Evolutionary conservation across 2,329 filamentous ascomycete genomes (phyloP).

Genomic region (Sporothrix variecibatus): DNA sequence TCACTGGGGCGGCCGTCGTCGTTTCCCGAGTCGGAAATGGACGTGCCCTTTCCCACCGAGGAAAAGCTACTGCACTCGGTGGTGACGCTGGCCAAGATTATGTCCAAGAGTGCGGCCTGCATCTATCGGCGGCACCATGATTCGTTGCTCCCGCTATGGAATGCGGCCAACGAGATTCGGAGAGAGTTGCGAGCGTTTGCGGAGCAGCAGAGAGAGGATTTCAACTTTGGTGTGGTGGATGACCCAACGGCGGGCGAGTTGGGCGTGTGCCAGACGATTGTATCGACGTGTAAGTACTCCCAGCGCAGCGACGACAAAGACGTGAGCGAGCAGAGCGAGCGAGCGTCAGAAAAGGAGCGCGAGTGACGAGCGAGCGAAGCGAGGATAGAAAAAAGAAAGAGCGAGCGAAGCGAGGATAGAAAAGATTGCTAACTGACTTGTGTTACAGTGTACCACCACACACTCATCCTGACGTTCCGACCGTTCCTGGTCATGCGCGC

Average conservation of each 20-base stretch:
- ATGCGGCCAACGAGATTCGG: slow-evolving; percentile 30
- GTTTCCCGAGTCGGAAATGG: slow-evolving; percentile 30
- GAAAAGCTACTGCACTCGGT: slow-evolving; percentile 29
- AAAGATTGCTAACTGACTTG: background rate
- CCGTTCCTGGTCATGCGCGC: slow-evolving; percentile 31
- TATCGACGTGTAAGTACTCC: slow-evolving; percentile 29
- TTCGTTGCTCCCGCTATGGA: slow-evolving; percentile 31
- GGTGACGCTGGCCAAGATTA: slow-evolving; percentile 28
- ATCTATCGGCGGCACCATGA: slow-evolving; percentile 30
- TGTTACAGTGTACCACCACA: slow-evolving; percentile 31
- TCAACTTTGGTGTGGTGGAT: slow-evolving; percentile 26
- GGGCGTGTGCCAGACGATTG: slow-evolving; percentile 30
- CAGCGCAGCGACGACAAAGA: background rate
- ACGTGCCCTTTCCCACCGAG: slow-evolving; percentile 29
- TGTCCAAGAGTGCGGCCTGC: slow-evolving; percentile 28
- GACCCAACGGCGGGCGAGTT: slow-evolving; percentile 27
- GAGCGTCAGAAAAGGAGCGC: background rate
- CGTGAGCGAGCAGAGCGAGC: background rate
- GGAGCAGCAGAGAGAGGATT: slow-evolving; percentile 25
- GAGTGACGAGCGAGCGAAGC: background rate
- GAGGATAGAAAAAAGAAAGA: background rate
- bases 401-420: background rate
- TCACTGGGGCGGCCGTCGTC: slow-evolving; percentile 29
- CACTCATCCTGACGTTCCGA: slow-evolving; percentile 29
- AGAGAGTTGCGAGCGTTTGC: slow-evolving; percentile 29